Evolutionary conservation across 2,329 filamentous ascomycete genomes (phyloP).

Genomic region (Chrysoporthe deuterocubensis): DNA sequence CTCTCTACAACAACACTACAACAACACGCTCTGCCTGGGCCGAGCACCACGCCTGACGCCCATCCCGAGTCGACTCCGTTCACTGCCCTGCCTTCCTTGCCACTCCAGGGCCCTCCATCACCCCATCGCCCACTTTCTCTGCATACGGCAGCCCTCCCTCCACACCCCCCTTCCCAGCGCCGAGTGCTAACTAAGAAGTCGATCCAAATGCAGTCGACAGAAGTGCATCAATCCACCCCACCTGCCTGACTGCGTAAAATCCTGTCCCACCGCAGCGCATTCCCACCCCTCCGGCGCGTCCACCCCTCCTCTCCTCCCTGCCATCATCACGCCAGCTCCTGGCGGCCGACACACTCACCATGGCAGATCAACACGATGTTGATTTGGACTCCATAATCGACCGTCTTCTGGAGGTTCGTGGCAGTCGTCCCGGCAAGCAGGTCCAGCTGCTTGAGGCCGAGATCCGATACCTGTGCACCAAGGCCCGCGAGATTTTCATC

Average conservation of each 20-base stretch:
- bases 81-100: slow-evolving; percentile 12
- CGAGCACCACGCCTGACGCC: slow-evolving; percentile 4
- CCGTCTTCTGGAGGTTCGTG: slow-evolving; percentile 93
- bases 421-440: slow-evolving; percentile 97
- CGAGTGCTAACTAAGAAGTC: background rate
- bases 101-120: slow-evolving; percentile 2
- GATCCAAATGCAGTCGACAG: slow-evolving; percentile 19
- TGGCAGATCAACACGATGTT: slow-evolving; percentile 79
- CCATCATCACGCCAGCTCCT: slow-evolving; percentile 27
- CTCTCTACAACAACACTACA: background rate
- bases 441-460: slow-evolving; percentile 95
- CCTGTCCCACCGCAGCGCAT: slow-evolving; percentile 28
- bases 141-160: background rate
- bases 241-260: slow-evolving; percentile 31
- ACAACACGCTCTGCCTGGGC: background rate
- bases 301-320: slow-evolving; percentile 29
- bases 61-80: background rate
- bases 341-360: slow-evolving; percentile 49
- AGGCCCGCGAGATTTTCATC: slow-evolving; percentile 99
- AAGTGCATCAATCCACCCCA: slow-evolving; percentile 29
- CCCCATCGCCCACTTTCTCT: background rate
- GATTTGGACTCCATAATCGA: slow-evolving; percentile 99
- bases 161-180: background rate
- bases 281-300: slow-evolving; percentile 30
- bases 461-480: slow-evolving; percentile 97